Evolutionary conservation across 2,329 filamentous ascomycete species (phyloP), one percentile per base, ranked within the genome.

Genomic region (Colletotrichum caudatum): DNA sequence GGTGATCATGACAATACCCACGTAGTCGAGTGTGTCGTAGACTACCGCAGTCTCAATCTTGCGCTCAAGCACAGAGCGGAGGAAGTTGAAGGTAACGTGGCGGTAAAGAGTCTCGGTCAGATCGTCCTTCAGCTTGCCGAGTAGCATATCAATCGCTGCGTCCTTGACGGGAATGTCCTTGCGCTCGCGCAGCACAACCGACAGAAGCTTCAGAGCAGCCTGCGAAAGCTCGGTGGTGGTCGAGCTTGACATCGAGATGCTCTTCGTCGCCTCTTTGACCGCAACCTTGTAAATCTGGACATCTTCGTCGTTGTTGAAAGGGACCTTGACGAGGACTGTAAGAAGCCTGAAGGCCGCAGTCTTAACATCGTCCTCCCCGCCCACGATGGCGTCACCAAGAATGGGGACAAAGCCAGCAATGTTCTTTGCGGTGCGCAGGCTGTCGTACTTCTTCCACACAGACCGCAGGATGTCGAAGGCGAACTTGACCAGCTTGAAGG

Each of bases 1-100:
- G 56, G 93, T 97, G 68, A 99, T 93, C 95, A 98, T 98, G 80
- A 98, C 92, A 4, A 89, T 91, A 58, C 94, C 94, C 39, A 97
- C 92, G 76, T 94, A 91, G 79, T 99, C 96, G 74, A 98, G 88
- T 11, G 93, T 92, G 78, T 98, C 95, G 78, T 99, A 99, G 39
- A 99, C 91, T 53, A 92, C 88, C 0, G 95, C 92, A 9, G 97
- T 94, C 77, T 97, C 89, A 54, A 98, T 87, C 78, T 93, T 95
- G 23, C 95, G 90, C 64, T 93, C 92, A 78, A 99, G 89, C 35
- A 98, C 91, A 0, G 94, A 93, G 53, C 95, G 92, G 70, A 99
- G 83, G 81, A 99, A 98, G 78, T 94, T 97, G 84, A 99, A 99
- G 0, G 94, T 96, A 53, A 97, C 90, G 75, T 97, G 95, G 74